Evolutionary conservation across 2,329 filamentous ascomycete genomes (phyloP), one percentile per base, ranked within the genome.

Genomic region (Tolypocladium ophioglossoides): DNA sequence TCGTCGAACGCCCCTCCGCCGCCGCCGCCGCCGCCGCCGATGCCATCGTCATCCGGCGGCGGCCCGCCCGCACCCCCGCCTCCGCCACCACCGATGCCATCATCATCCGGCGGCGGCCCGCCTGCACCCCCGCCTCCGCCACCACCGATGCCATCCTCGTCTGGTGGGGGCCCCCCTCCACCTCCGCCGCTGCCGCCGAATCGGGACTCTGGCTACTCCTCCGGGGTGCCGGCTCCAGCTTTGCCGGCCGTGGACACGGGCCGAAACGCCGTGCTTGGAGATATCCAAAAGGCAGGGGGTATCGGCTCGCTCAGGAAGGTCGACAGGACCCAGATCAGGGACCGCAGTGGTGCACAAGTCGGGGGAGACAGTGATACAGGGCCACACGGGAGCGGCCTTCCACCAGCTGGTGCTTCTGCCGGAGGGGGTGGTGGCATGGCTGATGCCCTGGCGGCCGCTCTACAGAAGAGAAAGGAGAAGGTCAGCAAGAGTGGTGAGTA

Each of bases 401-500:
- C 80, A 54, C 72, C 81, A 10, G 72, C 79, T 48, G 78, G 78
- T 50, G 73, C 78, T 49, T 69, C 74, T n/a, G 66, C 75, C 41
- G 68, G 74, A 51, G 78, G 78, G 20, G 79, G 81, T 12, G 82
- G 84, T 54, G 85, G 83, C 38, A 82, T 96, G 79, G 89, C 90
- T 24, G 89, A 87, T 73, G 91, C 90, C 50, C 73, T 96, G 62
- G 89, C 89, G 56, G 86, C 83, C 56, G 87, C 86, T 55, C 71
- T 91, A 63, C 83, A 86, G 66, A 87, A 89, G 73, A 80, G 92
- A 70, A 96, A 96, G 77, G 84, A 90, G 71, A 96, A 95, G 78
- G 92, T 96, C 68, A 89, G 89, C 73, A 86, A 89, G 69, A 95
- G 89, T 78, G 92, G 92, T 96, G 83, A 83, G 89, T 86, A 41